Base-by-base conservation (phyloP, 2,329 filamentous ascomycete species). In the Diaporthe sp. region DNA sequence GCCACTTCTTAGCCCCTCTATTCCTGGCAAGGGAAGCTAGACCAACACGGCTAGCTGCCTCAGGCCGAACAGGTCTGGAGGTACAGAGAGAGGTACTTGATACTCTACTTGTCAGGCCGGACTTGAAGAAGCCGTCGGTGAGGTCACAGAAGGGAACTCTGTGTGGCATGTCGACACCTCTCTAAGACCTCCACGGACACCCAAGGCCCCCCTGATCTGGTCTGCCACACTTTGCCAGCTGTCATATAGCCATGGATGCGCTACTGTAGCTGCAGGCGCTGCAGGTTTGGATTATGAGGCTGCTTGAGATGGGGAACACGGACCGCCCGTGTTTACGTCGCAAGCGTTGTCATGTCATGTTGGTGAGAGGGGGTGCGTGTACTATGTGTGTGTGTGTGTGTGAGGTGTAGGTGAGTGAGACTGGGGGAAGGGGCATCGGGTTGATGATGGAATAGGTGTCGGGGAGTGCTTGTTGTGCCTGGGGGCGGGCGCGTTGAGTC, bases 201-300 rank as follows among this genome's bases (percentile, higher is more conserved):
- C 45, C 64, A 67, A 52, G 30, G n/a, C 33, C 45, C 64, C 64
- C 64, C 64, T 40, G 64, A 67, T 50, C 64, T 68, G 45, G 64
- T 68, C 60, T 72, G 57, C 57, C 70, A 64, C 70, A 72, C 42
- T 33, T 54, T 64, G 70, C 70, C 70, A 72, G 70, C 42, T 72
- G 70, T 72, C 70, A 72, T 68, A 45, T 72, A 70, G 60, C 60
- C 73, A 58, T 72, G 70, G 70, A 72, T 72, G 69, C 61, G 45
- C 61, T 67, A 67, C 61, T 67, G 64, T 68, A 68, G 64, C 64
- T 68, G 64, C 64, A 68, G 64, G 47, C n/a, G 64, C 64, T 40
- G 47, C 70, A 64, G 57, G 70, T 54, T 52, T 60, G 40, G 33
- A 19, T 42, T 54, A n/a, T 33, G 70, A 72, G 70, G 70, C 70